Conservation (phyloP, 768 basidiomycete genomes). For the Tylopilus sp. region DNA sequence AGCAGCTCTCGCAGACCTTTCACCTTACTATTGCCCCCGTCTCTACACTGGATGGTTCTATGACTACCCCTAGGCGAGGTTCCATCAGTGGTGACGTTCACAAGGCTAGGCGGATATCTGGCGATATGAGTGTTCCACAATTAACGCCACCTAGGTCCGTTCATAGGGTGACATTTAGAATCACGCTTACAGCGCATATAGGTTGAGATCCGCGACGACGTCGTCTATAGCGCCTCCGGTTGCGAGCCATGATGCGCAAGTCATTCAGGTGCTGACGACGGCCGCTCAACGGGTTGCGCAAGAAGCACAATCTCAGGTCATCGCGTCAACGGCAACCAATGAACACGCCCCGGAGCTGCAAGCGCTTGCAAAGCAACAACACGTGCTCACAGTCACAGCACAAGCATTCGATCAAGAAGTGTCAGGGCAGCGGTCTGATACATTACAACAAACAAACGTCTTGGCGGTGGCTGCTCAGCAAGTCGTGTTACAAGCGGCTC, state of each 20-base stretch:
- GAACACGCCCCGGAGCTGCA: conserved; percentile 49
- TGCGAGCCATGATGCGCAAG: conserved; percentile 58
- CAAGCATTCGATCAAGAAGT: conserved; percentile 73
- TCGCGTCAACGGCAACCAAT: conserved; percentile 48
- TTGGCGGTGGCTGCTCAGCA: conserved; percentile 78
- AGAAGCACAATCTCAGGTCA: conserved; percentile 66
- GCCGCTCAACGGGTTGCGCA: conserved; percentile 77
- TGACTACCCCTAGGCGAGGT: conserved; percentile 43
- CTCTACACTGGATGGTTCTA: conserved; percentile 45
- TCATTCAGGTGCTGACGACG: conserved; percentile 72
- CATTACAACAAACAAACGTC: conserved; percentile 45
- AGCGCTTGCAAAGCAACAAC: conserved; percentile 76
- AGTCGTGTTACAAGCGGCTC: conserved; percentile 75
- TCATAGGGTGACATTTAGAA: not conserved
- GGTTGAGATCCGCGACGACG: conserved; percentile 32
- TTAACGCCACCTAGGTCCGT: conserved; percentile 28
- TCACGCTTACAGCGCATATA: conserved; percentile 11
- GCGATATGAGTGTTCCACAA: conserved; percentile 38
- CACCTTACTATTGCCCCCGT: conserved; percentile 71
- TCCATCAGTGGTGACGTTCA: conserved; percentile 44
- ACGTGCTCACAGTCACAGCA: conserved; percentile 69
- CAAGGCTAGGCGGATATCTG: conserved; percentile 39
- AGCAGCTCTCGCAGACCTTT: conserved; percentile 62
- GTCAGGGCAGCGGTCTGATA: conserved; percentile 48
- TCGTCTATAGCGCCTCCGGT: conserved; percentile 33